Evolutionary conservation across 352 stramenopile genomes (phyloP).

Genomic region (Pythium rishiriense): DNA sequence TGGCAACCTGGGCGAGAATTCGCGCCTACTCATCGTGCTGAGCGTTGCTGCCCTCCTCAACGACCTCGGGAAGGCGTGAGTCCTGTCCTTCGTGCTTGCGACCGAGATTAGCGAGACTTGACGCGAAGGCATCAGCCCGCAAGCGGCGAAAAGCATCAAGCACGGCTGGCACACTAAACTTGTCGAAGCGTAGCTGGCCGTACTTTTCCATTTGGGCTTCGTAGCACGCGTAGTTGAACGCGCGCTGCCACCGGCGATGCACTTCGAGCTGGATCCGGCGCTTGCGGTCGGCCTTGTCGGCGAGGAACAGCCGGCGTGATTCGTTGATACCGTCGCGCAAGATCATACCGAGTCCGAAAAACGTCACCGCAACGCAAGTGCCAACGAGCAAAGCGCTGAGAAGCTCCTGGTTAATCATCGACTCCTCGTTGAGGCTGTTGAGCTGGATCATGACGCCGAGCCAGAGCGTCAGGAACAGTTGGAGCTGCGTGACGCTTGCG

Average conservation of each 20-base stretch:
- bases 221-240: slow-evolving; percentile 62
- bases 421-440: slow-evolving; percentile 59
- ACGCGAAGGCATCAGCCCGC: slow-evolving; percentile 22
- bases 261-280: slow-evolving; percentile 39
- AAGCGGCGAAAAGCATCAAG: slow-evolving; percentile 49
- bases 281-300: slow-evolving; percentile 44
- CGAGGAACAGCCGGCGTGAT: slow-evolving; percentile 40
- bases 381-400: slow-evolving; percentile 65
- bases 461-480: slow-evolving; percentile 83
- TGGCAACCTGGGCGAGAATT: neutral
- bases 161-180: slow-evolving; percentile 53
- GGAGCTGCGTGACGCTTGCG: slow-evolving; percentile 69
- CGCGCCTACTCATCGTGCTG: slow-evolving; percentile 17
- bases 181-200: slow-evolving; percentile 41
- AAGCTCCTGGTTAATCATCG: slow-evolving; percentile 61
- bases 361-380: slow-evolving; percentile 60
- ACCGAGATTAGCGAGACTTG: slow-evolving; percentile 3
- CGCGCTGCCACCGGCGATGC: slow-evolving; percentile 43
- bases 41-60: slow-evolving; percentile 27
- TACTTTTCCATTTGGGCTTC: slow-evolving; percentile 43
- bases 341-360: slow-evolving; percentile 65
- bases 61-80: slow-evolving; percentile 30
- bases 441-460: slow-evolving; percentile 76
- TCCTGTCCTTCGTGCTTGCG: slow-evolving; percentile 16
- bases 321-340: slow-evolving; percentile 51